Evolutionary conservation across 1,139 yeast genomes (phyloP), one percentile per base, ranked within the genome.

Genomic region (Yamadazyma sp.): DNA sequence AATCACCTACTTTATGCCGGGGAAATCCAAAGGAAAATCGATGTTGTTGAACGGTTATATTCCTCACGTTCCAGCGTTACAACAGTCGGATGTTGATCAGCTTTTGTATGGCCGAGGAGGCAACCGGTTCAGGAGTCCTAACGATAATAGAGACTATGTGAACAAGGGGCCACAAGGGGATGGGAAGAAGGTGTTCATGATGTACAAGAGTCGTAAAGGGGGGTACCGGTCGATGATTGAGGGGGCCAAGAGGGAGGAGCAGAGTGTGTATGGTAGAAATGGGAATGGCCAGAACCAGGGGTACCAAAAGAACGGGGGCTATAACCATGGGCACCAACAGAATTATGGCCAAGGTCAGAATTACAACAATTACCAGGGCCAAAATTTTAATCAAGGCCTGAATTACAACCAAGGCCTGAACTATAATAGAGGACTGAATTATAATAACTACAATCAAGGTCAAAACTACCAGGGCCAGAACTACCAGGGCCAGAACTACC

Each of bases 11-110:
- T 59, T 68, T 33, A 76, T 86, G 76, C 78, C 79, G 3, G 59
- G 67, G 13, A 72, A 75, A 39, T 57, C 57, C 6, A 62, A 52
- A 4, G 85, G 86, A 38, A 92, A 92, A 57, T 84, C 95, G 2
- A 86, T 92, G 86, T 67, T 92, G 18, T 62, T 92, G 44, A 86
- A 82, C 38, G 97, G 97, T 0, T 86, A 72, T 51, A 78, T 82
- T 43, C 74, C 88, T 2, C 82, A 81, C 43, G 63, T 64, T 15
- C 71, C 73, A 10, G 82, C 82, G 2, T 67, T 90, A 34, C 78
- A 80, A 3, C 78, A 74, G 32, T 84, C 83, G 40, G 96, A 89
- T 56, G 75, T 73, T 38, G 86, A 82, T 43, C 67, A 75, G n/a
- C 68, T 88, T 20, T 52, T 70, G 33, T 78, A 78, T 48, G 64